Evolutionary conservation across 257 asterid genomes (phyloP), one percentile per base, ranked within the genome.

Genomic region (Anisodus acutangulus): DNA sequence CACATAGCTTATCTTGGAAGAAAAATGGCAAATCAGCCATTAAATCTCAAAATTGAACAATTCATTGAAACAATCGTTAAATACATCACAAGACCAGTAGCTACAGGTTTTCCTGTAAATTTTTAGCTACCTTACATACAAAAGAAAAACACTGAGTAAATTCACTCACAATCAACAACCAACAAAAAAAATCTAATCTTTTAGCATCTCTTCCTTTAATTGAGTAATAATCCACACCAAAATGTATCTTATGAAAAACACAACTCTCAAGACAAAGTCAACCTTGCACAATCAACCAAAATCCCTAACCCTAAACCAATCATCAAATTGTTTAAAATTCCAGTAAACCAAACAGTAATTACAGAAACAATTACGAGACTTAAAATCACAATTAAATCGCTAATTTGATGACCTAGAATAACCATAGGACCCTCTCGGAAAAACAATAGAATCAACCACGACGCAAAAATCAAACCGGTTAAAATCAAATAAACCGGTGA

Each of bases 381-480:
- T 39, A 82, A 39, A 57, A 89, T 87, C 39, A 94, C 94, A 31
- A 82, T 82, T 87, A 88, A 83, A 47, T 95, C 95, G 82, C 90
- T 87, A 17, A 94, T 89, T 16, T 87, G 89, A 82, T 64, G 89
- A 26, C 94, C 98, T 90, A 88, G 84, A 15, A 94, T 57, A 78
- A 90, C 19, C 87, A 95, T 53, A 43, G 97, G 98, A 83, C 90
- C 98, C 74, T 94, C 97, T 1, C 98, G 90, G 69, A 93, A 94
- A 81, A 94, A 92, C 82, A 88, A 83, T 66, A 94, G 88, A 37
- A 93, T 85, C 83, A 95, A 83, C 98, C 98, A 94, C 3, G 90
- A 85, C 51, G 88, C 86, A 83, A 86, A 92, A 5, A 93, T 87
- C 84, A 87, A 83, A 3, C 88, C 89, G 71, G 89, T 17, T 37